A percentile compares a stretch with the other conserved stretches of the same genome.
Evolutionary conservation across 805 yeast species (phyloP).

Genomic region (Yarrowia sp.): DNA sequence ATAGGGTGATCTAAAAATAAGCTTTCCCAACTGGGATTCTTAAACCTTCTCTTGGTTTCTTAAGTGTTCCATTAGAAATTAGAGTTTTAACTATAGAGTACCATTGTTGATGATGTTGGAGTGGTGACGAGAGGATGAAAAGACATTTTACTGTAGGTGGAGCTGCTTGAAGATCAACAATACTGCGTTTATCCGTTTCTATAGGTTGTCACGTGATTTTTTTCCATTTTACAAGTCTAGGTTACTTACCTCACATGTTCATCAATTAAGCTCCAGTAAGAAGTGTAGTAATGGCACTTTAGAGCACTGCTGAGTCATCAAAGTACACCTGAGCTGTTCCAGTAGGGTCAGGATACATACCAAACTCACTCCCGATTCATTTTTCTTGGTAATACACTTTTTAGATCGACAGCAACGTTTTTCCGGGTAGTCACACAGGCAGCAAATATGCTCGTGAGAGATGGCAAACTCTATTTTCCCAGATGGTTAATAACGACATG

Average conservation of each 20-base stretch:
- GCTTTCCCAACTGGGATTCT: background rate
- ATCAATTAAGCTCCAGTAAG: too few species aligned
- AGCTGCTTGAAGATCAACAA: too few species aligned
- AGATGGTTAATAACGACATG: background rate
- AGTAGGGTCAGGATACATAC: too few species aligned
- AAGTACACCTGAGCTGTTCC: too few species aligned
- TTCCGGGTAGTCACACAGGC: constrained; percentile 9
- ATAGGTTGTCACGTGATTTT: too few species aligned
- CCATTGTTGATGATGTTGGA: background rate
- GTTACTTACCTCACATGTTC: too few species aligned
- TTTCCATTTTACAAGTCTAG: too few species aligned
- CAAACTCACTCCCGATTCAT: too few species aligned
- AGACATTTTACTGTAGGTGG: too few species aligned
- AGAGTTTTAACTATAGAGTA: background rate
- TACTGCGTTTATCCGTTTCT: too few species aligned
- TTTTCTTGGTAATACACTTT: background rate
- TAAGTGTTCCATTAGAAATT: background rate
- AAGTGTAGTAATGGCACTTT: too few species aligned
- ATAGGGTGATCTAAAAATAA: background rate
- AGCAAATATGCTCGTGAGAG: constrained; percentile 23
- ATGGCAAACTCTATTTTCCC: background rate
- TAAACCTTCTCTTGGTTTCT: constrained; percentile 1
- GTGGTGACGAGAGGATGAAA: background rate
- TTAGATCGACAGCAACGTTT: background rate
- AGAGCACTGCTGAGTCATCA: too few species aligned